phyloP scores from a whole-genome alignment of 169 alveolate species.

The Cystoisospora suis region DNA sequence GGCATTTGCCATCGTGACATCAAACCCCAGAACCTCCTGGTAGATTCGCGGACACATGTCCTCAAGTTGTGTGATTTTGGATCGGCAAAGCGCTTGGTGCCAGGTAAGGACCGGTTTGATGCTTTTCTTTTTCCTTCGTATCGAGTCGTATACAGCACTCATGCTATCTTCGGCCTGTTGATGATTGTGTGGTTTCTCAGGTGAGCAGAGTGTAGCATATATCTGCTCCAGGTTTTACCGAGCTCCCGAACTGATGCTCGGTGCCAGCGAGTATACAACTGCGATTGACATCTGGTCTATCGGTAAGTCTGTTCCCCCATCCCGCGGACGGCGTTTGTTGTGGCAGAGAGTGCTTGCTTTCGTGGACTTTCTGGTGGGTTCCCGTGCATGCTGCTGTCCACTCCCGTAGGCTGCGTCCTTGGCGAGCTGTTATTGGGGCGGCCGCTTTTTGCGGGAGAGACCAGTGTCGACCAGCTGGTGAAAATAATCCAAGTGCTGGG shows the following conservation, averaged over 20 bases:
- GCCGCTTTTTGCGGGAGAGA: slow-evolving; percentile 97
- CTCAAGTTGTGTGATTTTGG: slow-evolving; percentile 98
- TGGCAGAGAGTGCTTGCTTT: background rate
- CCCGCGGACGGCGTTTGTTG: background rate
- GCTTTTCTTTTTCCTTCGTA: too few relatives aligned
- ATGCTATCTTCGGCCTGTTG: background rate
- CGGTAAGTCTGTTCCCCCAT: slow-evolving; percentile 72
- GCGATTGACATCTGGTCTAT: slow-evolving; percentile 98
- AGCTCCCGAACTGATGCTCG: slow-evolving; percentile 99
- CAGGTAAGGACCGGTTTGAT: too few relatives aligned
- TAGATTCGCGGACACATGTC: slow-evolving; percentile 91
- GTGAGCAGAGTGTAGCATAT: slow-evolving; percentile 75
- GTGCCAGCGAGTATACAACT: slow-evolving; percentile 96
- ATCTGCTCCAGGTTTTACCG: slow-evolving; percentile 98
- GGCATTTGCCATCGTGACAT: slow-evolving; percentile 98
- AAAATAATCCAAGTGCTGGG: slow-evolving; percentile 93
- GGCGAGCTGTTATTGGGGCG: slow-evolving; percentile 95
- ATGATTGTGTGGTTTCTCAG: background rate
- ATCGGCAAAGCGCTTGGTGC: slow-evolving; percentile 93
- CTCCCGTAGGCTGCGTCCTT: slow-evolving; percentile 94
- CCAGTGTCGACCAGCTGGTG: slow-evolving; percentile 94
- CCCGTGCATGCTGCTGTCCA: too few relatives aligned
- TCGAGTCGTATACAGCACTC: too few relatives aligned
- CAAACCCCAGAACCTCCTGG: slow-evolving; percentile 98
- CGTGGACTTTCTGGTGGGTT: background rate